Percentiles rank a stretch among this genome's conserved stretches.
Evolutionary conservation across 2,329 filamentous ascomycete genomes (phyloP).

Genomic region (Ophiocordyceps robertsii): DNA sequence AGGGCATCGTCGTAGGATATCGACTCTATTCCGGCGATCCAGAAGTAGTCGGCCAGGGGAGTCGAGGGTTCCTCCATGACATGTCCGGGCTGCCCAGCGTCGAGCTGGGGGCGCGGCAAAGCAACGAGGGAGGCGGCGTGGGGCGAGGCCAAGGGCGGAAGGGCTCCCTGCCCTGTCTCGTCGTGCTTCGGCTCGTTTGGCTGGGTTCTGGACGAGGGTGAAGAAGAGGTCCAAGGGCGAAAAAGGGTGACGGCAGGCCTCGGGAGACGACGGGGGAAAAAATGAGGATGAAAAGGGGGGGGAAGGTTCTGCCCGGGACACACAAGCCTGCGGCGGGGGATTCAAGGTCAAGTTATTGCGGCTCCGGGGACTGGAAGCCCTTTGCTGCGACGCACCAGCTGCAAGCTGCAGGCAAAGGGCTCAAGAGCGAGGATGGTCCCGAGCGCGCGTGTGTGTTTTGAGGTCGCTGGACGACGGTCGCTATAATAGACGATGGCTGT

Average conservation of each 20-base stretch:
- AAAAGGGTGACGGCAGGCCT: no score
- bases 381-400: constrained; percentile 1
- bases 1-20: constrained; percentile 48
- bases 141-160: neutral
- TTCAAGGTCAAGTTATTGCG: neutral
- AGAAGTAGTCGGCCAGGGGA: constrained; percentile 62
- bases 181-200: neutral
- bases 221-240: neutral
- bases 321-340: neutral
- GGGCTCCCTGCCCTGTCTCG: neutral
- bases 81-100: constrained; percentile 20
- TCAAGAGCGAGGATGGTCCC: neutral
- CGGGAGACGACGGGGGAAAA: neutral
- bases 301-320: neutral
- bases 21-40: constrained; percentile 59
- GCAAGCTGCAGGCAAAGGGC: neutral
- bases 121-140: neutral
- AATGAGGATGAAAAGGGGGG: neutral
- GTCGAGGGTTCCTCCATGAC: constrained; percentile 48
- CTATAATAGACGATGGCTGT: neutral
- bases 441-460: neutral
- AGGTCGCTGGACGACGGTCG: neutral
- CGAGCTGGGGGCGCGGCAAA: constrained; percentile 4
- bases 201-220: neutral
- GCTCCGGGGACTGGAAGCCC: neutral